Evolutionary conservation across 768 basidiomycete species (phyloP), one percentile per base, ranked within the genome.

Genomic region (Lactarius sanguifluus): DNA sequence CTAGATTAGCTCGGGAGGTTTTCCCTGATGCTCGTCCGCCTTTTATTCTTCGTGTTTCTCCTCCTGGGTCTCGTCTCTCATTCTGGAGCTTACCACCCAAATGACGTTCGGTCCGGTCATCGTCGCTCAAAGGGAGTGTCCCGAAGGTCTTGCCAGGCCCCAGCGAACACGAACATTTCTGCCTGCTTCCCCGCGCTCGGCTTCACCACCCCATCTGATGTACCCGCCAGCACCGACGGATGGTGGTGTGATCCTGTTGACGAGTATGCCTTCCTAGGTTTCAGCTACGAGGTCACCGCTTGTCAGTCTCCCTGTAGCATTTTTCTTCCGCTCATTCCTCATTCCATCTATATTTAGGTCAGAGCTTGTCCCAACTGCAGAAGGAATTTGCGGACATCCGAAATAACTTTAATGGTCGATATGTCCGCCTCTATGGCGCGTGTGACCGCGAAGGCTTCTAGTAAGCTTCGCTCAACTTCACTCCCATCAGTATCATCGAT

Each of bases 191-290:
- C 78, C 30, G 75, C 76, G 15, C 65, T 80, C 40, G 72, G 77
- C 3, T 90, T 89, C 70, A 74, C 69, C 9, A 89, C 85, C 86
- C 89, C 89, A 7, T 71, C 73, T 0, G 55, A 71, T 1, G 73
- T 83, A 8, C 87, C 88, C 0, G 63, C 74, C 1, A 63, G 71
- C 65, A 67, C 65, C 50, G 64, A 65, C 8, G 61, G 61, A 23
- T 79, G 78, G 78, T 79, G 89, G 90, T 92, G 90, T 72, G 72
- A 82, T 61, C 72, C 76, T 41, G 74, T 76, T 60, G 83, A 82
- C 1, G 90, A 92, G 73, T 91, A 91, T 69, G 90, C 83, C 0
- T 91, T 91, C 72, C 75, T 91, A 56, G 90, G 90, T 0, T 87
- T 91, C 76, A 87, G 87, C 73, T 92, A 91, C 69, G 89, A 89